phyloP scores from a whole-genome alignment of 257 asterid species.

The Eucommia ulmoides region DNA sequence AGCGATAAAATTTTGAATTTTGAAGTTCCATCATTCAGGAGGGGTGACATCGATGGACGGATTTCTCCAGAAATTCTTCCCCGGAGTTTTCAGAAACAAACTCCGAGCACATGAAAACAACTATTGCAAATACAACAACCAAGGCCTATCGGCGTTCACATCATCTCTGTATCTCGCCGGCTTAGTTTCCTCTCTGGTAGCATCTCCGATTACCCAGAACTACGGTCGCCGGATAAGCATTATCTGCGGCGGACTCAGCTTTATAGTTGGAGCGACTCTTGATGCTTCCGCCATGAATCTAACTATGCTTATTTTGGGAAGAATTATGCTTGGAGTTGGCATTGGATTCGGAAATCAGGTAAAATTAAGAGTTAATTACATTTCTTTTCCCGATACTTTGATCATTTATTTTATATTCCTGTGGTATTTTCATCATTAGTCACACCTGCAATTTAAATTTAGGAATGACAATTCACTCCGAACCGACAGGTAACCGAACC shows the following conservation, averaged over 20 bases:
- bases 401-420: no score
- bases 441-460: no score
- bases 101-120: slow-evolving; percentile 51
- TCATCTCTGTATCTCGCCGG: slow-evolving; percentile 81
- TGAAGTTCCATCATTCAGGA: no score
- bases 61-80: slow-evolving; percentile 59
- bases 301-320: slow-evolving; percentile 61
- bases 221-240: slow-evolving; percentile 66
- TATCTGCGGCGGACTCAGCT: slow-evolving; percentile 62
- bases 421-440: no score
- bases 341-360: slow-evolving; percentile 95
- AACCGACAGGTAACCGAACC: no score
- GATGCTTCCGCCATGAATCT: slow-evolving; percentile 54
- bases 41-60: slow-evolving; percentile 93
- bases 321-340: slow-evolving; percentile 83
- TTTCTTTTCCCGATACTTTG: no score
- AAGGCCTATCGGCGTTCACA: slow-evolving; percentile 69
- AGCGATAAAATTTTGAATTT: not conserved
- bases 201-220: slow-evolving; percentile 60
- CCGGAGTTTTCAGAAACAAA: slow-evolving; percentile 38
- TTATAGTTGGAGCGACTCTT: slow-evolving; percentile 55
- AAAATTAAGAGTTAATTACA: no score
- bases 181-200: slow-evolving; percentile 47
- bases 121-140: slow-evolving; percentile 80
- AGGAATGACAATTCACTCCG: no score